Evolutionary conservation across 768 basidiomycete genomes (phyloP), one percentile per base, ranked within the genome.

Genomic region (Rhizopogon roseolus): DNA sequence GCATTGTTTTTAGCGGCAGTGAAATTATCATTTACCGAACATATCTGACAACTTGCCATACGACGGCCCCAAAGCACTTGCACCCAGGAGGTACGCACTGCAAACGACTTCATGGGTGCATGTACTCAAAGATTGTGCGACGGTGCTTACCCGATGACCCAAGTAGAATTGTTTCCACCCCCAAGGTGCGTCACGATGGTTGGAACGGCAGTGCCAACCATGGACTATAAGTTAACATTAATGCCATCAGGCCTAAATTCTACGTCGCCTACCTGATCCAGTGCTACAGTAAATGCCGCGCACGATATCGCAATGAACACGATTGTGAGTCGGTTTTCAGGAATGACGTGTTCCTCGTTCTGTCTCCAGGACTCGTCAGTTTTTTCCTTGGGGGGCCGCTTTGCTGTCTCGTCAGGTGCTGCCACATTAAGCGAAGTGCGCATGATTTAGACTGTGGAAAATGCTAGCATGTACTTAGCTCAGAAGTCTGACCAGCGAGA

Each of bases 1-100:
- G 28, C 19, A 36, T 36, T 5, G 9, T 32, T 8, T 32, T 32
- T 32, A 10, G 9, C 22, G 29, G 29, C 9, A 32, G 29, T 32
- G 38, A 13, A 40, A n/a, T 25, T 3, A 5, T 40, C 11, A 16
- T 58, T 53, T 54, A 66, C 76, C 76, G n/a, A 75, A 56, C 48
- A 77, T 71, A 65, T 88, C 84, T 1, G 87, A 88, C 0, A 90
- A 65, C 61, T 92, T 92, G 5, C 91, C 91, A 56, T 90, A 92
- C 2, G 90, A 59, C 0, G 91, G 90, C 0, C 84, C 76, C 10
- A 89, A 71, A 3, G 86, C 74, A 6, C 82, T 82, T 5, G 84
- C 81, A 0, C 85, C 77, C 19, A 93, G 79, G 22, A 93, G 71
- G 64, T 92, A 93, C 28, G 90, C 82, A 61, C 89, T 90, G 50